Evolutionary conservation across 345 rosid genomes (phyloP).

Genomic region (Carallia pectinifolia): DNA sequence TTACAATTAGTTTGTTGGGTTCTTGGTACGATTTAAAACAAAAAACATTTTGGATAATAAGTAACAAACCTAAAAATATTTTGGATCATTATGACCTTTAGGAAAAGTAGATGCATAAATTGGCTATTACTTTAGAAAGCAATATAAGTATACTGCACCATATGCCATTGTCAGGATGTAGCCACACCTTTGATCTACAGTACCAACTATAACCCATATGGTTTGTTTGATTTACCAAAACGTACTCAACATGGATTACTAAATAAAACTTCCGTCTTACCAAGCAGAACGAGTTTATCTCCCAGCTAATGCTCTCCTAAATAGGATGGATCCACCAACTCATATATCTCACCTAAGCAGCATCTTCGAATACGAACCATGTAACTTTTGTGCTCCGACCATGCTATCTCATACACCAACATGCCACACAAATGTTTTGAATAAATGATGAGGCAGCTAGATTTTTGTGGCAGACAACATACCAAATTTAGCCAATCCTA

Average conservation of each 20-base stretch:
- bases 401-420: neutral
- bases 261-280: neutral
- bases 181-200: neutral
- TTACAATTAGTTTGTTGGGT: no score
- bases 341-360: neutral
- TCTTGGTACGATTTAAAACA: no score
- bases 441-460: neutral
- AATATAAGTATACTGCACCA: conserved; percentile 3
- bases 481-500: neutral
- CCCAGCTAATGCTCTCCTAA: neutral
- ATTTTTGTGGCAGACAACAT: neutral
- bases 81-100: neutral
- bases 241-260: neutral
- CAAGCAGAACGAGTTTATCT: neutral
- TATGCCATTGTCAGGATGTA: conserved; percentile 7
- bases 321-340: neutral
- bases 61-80: no score
- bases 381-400: neutral
- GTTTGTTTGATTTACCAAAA: neutral
- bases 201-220: neutral
- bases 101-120: conserved; percentile 1
- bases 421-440: neutral
- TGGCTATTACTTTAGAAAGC: conserved; percentile 4
- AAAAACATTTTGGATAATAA: no score
- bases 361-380: neutral